Base-by-base conservation (phyloP, 2,329 filamentous ascomycete species). In the Keithomyces neogunnii region DNA sequence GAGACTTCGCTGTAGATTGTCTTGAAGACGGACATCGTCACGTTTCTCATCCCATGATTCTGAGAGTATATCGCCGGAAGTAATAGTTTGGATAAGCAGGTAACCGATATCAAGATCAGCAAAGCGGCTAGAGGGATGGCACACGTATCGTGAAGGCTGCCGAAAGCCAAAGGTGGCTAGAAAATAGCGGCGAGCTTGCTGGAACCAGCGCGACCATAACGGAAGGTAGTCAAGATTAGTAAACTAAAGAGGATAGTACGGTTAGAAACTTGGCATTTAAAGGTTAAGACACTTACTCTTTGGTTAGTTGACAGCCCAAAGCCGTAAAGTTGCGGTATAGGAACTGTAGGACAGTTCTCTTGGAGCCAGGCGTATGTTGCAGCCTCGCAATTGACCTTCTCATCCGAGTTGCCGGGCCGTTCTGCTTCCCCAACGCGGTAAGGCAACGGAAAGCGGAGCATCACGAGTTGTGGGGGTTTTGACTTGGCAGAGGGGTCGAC, bases 381-480 rank as follows among this genome's bases (percentile, higher is more conserved):
- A 36, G 56, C 57, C 43, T 60, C 56, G 50, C 45, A 52, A 32
- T 54, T 53, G 40, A 73, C 26, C 60, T 73, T 73, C 58, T 73
- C 69, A 44, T 74, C 67, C 10, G 62, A 64, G 48, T 68, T 72
- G 13, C 69, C 70, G 5, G 68, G 68, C 46, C 62, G 54, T 28
- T 45, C 52, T 26, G 47, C 50, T 50, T 73, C 70, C 28, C 69
- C 70, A 7, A 70, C 57, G 42, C 66, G 66, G 50, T 63, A 64
- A 36, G 63, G 63, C 55, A 67, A 51, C 45, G 66, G 62, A 39
- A 63, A 59, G 35, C 61, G 44, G 30, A 51, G 49, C 19, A 51
- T 11, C n/a, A 51, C 49, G 43, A 19, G 53, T 31, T 43, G 57
- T 55, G 30, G 52, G 9, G 42, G 5, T 11, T 8, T 30, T 30